These are phyloP conservation scores for Rhododendron molle DNA, from an alignment of 148 eudicot species.

Conservation along the genomic window DNA sequence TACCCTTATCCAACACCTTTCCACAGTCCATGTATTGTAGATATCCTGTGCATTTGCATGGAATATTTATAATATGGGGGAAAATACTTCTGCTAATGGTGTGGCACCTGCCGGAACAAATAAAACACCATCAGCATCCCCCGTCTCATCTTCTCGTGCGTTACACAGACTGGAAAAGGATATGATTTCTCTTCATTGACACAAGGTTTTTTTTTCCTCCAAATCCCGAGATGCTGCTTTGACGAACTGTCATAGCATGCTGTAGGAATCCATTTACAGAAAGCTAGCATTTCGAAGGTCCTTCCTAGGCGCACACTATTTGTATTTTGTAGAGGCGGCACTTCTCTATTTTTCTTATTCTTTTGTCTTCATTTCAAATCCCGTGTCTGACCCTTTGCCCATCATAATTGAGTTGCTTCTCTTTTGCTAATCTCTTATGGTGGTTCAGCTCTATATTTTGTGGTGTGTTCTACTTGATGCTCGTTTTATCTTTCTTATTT, in stretches of 20 bases:
- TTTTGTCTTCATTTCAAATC: too few species aligned
- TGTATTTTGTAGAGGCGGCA: too few species aligned
- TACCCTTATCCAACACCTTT: neutral
- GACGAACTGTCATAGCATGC: neutral
- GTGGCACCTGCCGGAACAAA: constrained; percentile 34
- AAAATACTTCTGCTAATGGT: constrained; percentile 50
- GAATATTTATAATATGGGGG: constrained; percentile 35
- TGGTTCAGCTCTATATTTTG: too few species aligned
- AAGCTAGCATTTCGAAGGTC: constrained; percentile 11
- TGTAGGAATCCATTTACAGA: neutral
- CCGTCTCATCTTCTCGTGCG: constrained; percentile 34
- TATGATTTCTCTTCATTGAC: constrained; percentile 90
- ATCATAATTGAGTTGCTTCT: too few species aligned
- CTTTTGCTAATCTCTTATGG: too few species aligned
- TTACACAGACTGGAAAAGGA: constrained; percentile 49
- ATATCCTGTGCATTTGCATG: neutral
- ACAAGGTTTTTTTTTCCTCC: constrained; percentile 55
- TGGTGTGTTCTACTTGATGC: too few species aligned
- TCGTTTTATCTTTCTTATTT: too few species aligned
- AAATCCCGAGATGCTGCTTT: constrained; percentile 37
- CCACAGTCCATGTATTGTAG: neutral
- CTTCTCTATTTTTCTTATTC: too few species aligned
- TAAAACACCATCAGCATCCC: constrained; percentile 35
- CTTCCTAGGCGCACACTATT: constrained; percentile 22
- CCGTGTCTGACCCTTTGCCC: too few species aligned